Percentiles rank a stretch among this genome's conserved stretches.
phyloP scores from a whole-genome alignment of 352 stramenopile species.

The Pilasporangium apinafurcum region DNA sequence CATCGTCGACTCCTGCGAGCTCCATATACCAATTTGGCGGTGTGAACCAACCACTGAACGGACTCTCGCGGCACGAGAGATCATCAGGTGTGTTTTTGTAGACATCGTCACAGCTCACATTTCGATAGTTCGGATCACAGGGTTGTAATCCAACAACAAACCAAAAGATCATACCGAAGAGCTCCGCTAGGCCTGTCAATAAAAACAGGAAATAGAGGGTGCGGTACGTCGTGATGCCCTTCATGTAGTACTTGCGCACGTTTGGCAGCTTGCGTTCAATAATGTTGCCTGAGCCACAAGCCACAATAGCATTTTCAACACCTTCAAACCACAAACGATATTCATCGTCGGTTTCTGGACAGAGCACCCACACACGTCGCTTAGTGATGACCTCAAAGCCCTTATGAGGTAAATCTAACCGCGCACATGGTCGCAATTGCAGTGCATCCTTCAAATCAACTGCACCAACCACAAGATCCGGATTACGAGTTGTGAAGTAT shows the following conservation, averaged over 20 bases:
- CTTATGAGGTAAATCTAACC: constrained; percentile 75
- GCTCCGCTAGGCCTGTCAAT: constrained; percentile 55
- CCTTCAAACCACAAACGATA: constrained; percentile 83
- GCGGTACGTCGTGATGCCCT: constrained; percentile 75
- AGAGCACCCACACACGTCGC: constrained; percentile 81
- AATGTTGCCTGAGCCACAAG: constrained; percentile 72
- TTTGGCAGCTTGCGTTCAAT: constrained; percentile 84
- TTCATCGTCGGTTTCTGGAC: constrained; percentile 78
- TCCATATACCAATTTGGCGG: constrained; percentile 73
- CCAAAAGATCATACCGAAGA: constrained; percentile 73
- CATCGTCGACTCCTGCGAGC: constrained; percentile 64
- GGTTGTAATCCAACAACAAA: constrained; percentile 75
- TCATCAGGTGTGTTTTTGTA: constrained; percentile 53
- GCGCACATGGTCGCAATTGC: constrained; percentile 71
- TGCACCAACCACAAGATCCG: constrained; percentile 73
- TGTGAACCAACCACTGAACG: constrained; percentile 64
- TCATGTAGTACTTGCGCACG: constrained; percentile 87
- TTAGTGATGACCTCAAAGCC: constrained; percentile 78
- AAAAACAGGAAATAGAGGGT: constrained; percentile 77
- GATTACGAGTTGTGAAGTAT: constrained; percentile 83
- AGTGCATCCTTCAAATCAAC: constrained; percentile 82
- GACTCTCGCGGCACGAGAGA: constrained; percentile 31
- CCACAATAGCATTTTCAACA: constrained; percentile 67
- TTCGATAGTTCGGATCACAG: constrained; percentile 46
- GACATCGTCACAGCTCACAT: constrained; percentile 50